phyloP scores from a whole-genome alignment of 768 basidiomycete genomes.

The Xerocomus spinulosus region DNA sequence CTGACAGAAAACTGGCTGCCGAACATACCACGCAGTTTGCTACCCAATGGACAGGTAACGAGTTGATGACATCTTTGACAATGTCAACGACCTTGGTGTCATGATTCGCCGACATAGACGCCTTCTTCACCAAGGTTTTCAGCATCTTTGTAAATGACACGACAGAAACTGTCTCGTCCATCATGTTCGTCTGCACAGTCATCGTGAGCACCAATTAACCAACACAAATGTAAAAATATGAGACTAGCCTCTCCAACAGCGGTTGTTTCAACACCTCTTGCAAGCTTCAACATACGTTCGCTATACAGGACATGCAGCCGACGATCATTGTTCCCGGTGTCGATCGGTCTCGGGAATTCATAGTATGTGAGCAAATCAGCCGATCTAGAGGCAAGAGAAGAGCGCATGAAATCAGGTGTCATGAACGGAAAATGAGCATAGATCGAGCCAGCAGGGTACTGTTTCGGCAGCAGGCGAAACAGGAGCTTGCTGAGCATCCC shows the following conservation, averaged over 20 bases:
- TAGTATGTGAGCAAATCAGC: constrained; percentile 42
- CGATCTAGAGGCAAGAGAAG: constrained; percentile 41
- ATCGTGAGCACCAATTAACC: not conserved
- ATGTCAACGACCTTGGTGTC: constrained; percentile 46
- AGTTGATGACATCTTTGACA: constrained; percentile 63
- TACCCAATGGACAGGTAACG: constrained; percentile 58
- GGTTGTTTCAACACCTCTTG: constrained; percentile 1
- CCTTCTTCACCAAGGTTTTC: constrained; percentile 6
- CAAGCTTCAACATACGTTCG: constrained; percentile 17
- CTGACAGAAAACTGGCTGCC: not conserved
- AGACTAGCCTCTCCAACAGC: constrained; percentile 13
- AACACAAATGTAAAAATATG: not conserved
- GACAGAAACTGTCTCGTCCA: constrained; percentile 9
- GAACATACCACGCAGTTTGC: constrained; percentile 50
- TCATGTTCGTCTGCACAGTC: constrained; percentile 12
- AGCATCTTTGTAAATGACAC: constrained; percentile 10
- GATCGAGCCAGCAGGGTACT: constrained; percentile 59
- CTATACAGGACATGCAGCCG: constrained; percentile 7
- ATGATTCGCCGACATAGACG: constrained; percentile 4
- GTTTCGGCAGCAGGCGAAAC: constrained; percentile 63
- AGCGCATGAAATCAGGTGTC: constrained; percentile 42
- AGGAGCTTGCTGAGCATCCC: constrained; percentile 72
- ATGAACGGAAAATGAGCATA: constrained; percentile 84
- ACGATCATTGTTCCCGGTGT: not conserved
- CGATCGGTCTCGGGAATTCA: constrained; percentile 50